Evolutionary conservation across 2,329 filamentous ascomycete genomes (phyloP), one percentile per base, ranked within the genome.

Genomic region (Pseudogymnoascus sp.): DNA sequence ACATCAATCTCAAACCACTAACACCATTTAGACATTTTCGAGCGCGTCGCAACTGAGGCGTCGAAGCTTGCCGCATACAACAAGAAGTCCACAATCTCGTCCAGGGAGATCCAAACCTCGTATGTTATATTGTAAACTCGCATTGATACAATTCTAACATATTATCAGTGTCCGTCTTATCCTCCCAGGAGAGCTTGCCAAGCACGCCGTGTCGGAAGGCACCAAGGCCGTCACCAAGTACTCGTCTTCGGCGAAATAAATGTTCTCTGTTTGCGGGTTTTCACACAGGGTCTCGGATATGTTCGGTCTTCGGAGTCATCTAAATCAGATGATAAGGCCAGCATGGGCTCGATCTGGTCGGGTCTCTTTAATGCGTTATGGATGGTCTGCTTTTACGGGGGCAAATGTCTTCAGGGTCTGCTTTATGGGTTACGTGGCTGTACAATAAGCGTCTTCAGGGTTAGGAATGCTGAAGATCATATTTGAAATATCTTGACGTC

Each of bases 141-240:
- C 26, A 5, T 13, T 35, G 3, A 3, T 8, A 15, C 19, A n/a
- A 30, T 57, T 61, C 12, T 59, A 38, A 59, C 30, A 19, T 45
- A 33, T 45, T 21, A 12, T 0, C 68, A 85, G 82, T 69, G 94
- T 99, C 70, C 89, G 94, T 68, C 86, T 99, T 64, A 99, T 99
- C 79, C 88, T 99, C 59, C 94, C 94, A 52, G 94, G 94, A 80
- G 94, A 99, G 81, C 85, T 99, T 70, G 94, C 94, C 76, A 99
- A 99, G 88, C 94, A 99, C 80, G 94, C 94, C 69, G 94, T 99
- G 56, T 99, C 94, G 71, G 94, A 99, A 82, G 94, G 94, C 74
- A 99, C 94, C 76, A 99, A 99, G 90, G 94, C 94, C 61, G 94
- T 99, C 70, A 99, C 94, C 83, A 99, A 99, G 87, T 99, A 97